phyloP scores from a whole-genome alignment of 345 rosid species.

The Melastoma malabathricum region DNA sequence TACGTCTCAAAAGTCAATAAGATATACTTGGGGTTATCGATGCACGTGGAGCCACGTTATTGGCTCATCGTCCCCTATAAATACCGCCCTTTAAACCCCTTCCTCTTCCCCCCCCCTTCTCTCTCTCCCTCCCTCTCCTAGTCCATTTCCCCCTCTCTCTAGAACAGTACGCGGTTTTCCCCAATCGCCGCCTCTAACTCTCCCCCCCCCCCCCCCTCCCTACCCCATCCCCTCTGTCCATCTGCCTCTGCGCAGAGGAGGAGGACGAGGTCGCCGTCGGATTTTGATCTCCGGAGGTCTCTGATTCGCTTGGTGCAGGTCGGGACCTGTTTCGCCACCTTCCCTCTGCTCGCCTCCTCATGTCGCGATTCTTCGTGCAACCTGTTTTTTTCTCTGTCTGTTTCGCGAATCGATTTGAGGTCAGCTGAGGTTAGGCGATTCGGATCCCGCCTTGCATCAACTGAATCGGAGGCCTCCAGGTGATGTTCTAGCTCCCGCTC shows the following conservation, averaged over 20 bases:
- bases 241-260: background rate
- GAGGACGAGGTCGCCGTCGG: background rate
- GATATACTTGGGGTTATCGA: too few relatives aligned
- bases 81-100: too few relatives aligned
- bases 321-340: constrained; percentile 61
- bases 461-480: constrained; percentile 38
- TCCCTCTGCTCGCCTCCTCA: background rate
- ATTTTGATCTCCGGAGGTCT: constrained; percentile 51
- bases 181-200: too few relatives aligned
- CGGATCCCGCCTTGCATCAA: constrained; percentile 63
- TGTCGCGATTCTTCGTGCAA: background rate
- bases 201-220: too few relatives aligned
- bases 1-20: too few relatives aligned
- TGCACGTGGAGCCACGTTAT: too few relatives aligned
- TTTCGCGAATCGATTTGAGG: background rate
- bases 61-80: too few relatives aligned
- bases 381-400: background rate
- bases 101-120: too few relatives aligned
- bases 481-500: background rate
- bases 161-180: too few relatives aligned
- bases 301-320: constrained; percentile 99
- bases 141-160: too few relatives aligned
- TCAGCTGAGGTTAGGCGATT: constrained; percentile 13
- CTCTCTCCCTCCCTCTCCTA: too few relatives aligned
- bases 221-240: background rate